Conservation (phyloP, 306 rosid genomes). For the Acacia acuminata region DNA sequence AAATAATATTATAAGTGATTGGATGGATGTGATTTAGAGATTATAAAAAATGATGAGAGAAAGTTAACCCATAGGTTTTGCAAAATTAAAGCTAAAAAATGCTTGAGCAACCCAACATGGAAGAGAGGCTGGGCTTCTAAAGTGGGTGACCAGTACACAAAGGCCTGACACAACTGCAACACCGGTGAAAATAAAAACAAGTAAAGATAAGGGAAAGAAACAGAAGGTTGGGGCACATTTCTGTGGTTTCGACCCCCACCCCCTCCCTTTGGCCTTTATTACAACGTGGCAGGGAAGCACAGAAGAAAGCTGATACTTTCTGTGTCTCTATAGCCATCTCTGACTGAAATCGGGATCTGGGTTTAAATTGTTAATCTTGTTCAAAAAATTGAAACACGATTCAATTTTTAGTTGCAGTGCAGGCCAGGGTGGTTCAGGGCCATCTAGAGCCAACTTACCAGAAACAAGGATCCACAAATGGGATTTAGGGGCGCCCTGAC, state of each 20-base stretch:
- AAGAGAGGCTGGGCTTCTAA: conserved; percentile 35
- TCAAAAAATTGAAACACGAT: conserved; percentile 25
- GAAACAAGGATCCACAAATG: conserved; percentile 30
- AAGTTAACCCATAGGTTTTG: background rate
- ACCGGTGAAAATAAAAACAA: conserved; percentile 39
- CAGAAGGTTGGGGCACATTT: conserved; percentile 29
- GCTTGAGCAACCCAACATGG: conserved; percentile 27
- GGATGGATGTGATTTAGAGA: too few species aligned
- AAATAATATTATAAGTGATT: too few species aligned
- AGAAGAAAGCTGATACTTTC: conserved; percentile 46
- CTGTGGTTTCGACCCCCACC: conserved; percentile 36
- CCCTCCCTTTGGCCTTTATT: conserved; percentile 50
- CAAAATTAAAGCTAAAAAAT: conserved; percentile 13
- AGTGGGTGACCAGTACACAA: conserved; percentile 47
- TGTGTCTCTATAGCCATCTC: conserved; percentile 33
- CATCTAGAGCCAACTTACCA: conserved; percentile 9
- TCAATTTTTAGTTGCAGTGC: background rate
- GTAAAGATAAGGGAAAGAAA: conserved; percentile 35
- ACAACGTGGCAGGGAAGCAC: conserved; percentile 47
- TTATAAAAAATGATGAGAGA: too few species aligned
- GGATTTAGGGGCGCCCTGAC: conserved; percentile 10
- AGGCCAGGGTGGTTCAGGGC: background rate
- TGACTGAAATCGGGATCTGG: conserved; percentile 50
- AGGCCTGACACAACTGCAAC: conserved; percentile 47
- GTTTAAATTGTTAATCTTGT: conserved; percentile 9